These are phyloP conservation scores for Melampsora larici-populina DNA, from an alignment of 1,284 basidiomycete genomes.

Conservation along the genomic window DNA sequence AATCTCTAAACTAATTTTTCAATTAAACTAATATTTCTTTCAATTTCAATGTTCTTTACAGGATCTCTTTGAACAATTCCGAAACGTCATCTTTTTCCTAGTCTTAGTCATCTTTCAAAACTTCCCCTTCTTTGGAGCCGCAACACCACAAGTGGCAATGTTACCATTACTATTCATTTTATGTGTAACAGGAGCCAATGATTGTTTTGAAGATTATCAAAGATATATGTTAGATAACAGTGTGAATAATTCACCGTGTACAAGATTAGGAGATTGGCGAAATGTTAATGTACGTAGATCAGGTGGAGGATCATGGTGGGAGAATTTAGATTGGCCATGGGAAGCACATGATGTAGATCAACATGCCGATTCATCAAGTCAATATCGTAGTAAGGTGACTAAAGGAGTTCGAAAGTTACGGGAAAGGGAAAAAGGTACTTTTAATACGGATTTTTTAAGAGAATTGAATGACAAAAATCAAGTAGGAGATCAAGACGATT, in stretches of 20 bases:
- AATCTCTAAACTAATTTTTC: conserved; percentile 41
- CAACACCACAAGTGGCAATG: conserved; percentile 76
- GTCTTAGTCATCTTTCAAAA: conserved; percentile 79
- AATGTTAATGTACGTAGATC: no score
- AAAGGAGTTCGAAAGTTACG: conserved; percentile 81
- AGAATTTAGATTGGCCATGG: conserved; percentile 46
- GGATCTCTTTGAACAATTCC: conserved; percentile 52
- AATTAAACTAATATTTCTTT: conserved; percentile 33
- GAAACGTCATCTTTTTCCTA: conserved; percentile 81
- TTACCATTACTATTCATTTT: conserved; percentile 85
- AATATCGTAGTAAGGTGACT: conserved; percentile 61
- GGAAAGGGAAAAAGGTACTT: conserved; percentile 68
- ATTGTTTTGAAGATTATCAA: conserved; percentile 89
- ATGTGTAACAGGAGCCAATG: conserved; percentile 84
- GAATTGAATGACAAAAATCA: conserved; percentile 58
- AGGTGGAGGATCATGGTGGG: conserved; percentile 46
- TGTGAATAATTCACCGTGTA: no score
- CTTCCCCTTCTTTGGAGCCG: conserved; percentile 85
- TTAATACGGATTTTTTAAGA: conserved; percentile 57
- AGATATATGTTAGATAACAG: no score
- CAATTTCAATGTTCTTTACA: background rate
- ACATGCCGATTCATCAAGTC: conserved; percentile 28
- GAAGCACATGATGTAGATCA: conserved; percentile 43
- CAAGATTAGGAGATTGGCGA: no score
- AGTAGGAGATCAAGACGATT: conserved; percentile 47